phyloP scores from a whole-genome alignment of 805 yeast genomes.

The Citeromyces nyonsensis region DNA sequence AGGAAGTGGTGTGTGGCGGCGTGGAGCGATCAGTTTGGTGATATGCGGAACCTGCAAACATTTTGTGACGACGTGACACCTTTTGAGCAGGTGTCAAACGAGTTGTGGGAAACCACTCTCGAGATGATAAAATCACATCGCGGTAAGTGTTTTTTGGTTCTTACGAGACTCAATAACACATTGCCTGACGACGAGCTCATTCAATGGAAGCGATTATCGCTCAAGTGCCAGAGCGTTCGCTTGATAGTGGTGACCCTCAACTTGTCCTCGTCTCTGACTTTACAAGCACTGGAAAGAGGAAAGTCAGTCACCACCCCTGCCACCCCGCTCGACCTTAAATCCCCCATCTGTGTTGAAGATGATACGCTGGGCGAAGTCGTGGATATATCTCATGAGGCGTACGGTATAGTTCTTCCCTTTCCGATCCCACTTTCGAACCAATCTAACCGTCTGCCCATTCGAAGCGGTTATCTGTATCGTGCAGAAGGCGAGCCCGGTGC shows the following conservation, averaged over 20 bases:
- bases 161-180: slow-evolving; percentile 58
- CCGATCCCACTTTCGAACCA: slow-evolving; percentile 58
- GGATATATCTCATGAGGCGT: slow-evolving; percentile 32
- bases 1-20: slow-evolving; percentile 76
- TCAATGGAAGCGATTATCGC: slow-evolving; percentile 64
- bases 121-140: slow-evolving; percentile 23
- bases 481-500: slow-evolving; percentile 1
- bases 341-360: not conserved
- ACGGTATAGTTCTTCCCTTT: slow-evolving; percentile 41
- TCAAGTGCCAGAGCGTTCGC: slow-evolving; percentile 36
- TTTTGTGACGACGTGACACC: slow-evolving; percentile 28
- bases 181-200: slow-evolving; percentile 72
- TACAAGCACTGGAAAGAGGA: slow-evolving; percentile 9
- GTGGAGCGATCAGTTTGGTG: slow-evolving; percentile 81
- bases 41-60: slow-evolving; percentile 40
- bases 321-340: not conserved
- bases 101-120: slow-evolving; percentile 48
- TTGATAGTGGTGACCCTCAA: slow-evolving; percentile 59
- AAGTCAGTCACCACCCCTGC: slow-evolving; percentile 1
- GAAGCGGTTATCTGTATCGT: slow-evolving; percentile 51
- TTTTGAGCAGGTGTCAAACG: slow-evolving; percentile 46
- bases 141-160: slow-evolving; percentile 45
- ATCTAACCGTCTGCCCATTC: slow-evolving; percentile 53
- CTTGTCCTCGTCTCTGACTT: slow-evolving; percentile 25
- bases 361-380: slow-evolving; percentile 13